These are phyloP conservation scores for Salix purpurea DNA, from an alignment of 345 rosid genomes.

Conservation along the genomic window DNA sequence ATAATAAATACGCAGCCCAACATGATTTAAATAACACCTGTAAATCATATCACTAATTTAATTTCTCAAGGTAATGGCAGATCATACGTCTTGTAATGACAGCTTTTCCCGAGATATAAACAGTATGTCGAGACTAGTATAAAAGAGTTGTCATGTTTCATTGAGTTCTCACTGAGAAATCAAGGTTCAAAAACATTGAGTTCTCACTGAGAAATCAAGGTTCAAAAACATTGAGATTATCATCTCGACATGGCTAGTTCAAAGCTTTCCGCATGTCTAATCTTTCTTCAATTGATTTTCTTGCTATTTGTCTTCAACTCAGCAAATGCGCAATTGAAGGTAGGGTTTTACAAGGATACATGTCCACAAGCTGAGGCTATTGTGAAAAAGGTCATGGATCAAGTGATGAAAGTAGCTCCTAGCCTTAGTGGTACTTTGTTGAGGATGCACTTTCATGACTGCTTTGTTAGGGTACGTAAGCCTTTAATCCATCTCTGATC, in stretches of 20 bases:
- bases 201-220: background rate
- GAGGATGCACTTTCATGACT: conserved; percentile 80
- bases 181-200: background rate
- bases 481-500: background rate
- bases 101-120: background rate
- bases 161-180: background rate
- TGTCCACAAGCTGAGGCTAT: conserved; percentile 51
- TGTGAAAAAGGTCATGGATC: conserved; percentile 24
- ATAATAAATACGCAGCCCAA: background rate
- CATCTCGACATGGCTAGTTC: conserved; percentile 25
- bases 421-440: conserved; percentile 55
- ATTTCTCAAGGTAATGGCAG: background rate
- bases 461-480: conserved; percentile 54
- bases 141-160: background rate
- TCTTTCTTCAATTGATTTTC: conserved; percentile 19
- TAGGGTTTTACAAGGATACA: conserved; percentile 48
- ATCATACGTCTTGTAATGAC: background rate
- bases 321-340: conserved; percentile 40
- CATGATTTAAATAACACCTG: background rate
- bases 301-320: conserved; percentile 21
- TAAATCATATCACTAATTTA: background rate
- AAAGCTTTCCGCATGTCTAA: conserved; percentile 22
- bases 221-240: background rate
- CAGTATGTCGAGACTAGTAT: conserved; percentile 1
- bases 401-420: conserved; percentile 37